Percentiles rank a stretch among this genome's conserved stretches.
These are phyloP conservation scores for Arthrobotrys conoides DNA, from an alignment of 2,329 filamentous ascomycete species.

Conservation along the genomic window DNA sequence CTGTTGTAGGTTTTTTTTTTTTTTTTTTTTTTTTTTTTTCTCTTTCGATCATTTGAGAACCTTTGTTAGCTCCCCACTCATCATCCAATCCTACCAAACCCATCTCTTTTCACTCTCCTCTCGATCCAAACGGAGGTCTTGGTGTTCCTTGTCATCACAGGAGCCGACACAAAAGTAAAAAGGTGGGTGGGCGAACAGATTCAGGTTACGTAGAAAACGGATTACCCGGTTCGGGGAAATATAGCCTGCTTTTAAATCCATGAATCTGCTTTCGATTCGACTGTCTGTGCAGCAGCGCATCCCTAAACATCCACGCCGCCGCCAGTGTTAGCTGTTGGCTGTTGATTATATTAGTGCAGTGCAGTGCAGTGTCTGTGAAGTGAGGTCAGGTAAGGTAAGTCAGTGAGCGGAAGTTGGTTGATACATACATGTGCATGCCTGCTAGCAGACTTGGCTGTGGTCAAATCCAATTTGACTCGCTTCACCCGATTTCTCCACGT, in stretches of 20 bases:
- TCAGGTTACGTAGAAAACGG: conserved; percentile 40
- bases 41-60: not conserved
- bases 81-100: not conserved
- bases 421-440: conserved; percentile 23
- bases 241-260: conserved; percentile 43
- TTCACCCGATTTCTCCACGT: conserved; percentile 57
- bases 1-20: conserved; percentile 5
- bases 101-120: not conserved
- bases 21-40: conserved; percentile 9
- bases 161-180: conserved; percentile 3
- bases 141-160: conserved; percentile 29
- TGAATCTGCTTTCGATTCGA: conserved; percentile 20
- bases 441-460: conserved; percentile 20
- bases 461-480: conserved; percentile 23
- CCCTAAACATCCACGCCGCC: not conserved
- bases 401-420: not conserved
- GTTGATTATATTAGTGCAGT: not conserved
- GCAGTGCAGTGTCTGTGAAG: conserved; percentile 5
- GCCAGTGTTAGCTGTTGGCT: not conserved
- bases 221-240: conserved; percentile 55
- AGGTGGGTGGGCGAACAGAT: conserved; percentile 4
- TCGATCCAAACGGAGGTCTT: conserved; percentile 21
- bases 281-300: conserved; percentile 27
- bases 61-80: conserved; percentile 9
- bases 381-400: not conserved